Conservation (phyloP, 805 yeast species). For the Osmozyma mogii region DNA sequence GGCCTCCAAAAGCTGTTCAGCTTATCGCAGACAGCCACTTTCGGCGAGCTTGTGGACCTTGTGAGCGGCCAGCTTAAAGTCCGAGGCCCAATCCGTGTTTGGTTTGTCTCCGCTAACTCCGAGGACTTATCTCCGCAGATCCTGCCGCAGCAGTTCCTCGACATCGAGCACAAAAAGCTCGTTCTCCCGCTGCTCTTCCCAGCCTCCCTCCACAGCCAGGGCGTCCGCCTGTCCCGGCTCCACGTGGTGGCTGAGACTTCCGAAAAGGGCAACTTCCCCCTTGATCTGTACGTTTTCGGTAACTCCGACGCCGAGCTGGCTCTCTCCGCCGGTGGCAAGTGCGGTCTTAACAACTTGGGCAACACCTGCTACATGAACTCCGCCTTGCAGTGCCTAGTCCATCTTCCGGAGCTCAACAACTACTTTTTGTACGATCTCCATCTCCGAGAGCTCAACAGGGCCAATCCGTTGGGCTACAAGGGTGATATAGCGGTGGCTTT, state of each 20-base stretch:
- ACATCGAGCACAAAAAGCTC: slow-evolving; percentile 20
- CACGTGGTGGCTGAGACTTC: slow-evolving; percentile 23
- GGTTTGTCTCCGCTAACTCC: slow-evolving; percentile 26
- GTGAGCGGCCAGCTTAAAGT: slow-evolving; percentile 13
- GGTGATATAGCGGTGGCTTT: slow-evolving; percentile 79
- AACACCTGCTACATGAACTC: slow-evolving; percentile 95
- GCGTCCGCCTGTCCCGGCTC: slow-evolving; percentile 16
- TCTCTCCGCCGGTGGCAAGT: slow-evolving; percentile 31
- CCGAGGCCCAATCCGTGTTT: slow-evolving; percentile 20
- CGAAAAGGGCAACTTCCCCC: slow-evolving; percentile 16
- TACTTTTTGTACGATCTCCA: slow-evolving; percentile 63
- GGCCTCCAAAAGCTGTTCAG: slow-evolving; percentile 18
- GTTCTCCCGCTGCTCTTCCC: slow-evolving; percentile 18
- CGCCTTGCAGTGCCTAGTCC: slow-evolving; percentile 82
- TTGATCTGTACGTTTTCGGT: slow-evolving; percentile 14
- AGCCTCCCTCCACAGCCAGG: slow-evolving; percentile 22
- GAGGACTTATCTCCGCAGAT: slow-evolving; percentile 18
- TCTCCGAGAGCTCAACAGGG: slow-evolving; percentile 57
- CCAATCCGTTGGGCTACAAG: slow-evolving; percentile 78
- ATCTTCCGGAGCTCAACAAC: slow-evolving; percentile 72
- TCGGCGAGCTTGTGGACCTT: slow-evolving; percentile 23
- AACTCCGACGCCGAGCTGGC: slow-evolving; percentile 6
- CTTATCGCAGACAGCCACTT: slow-evolving; percentile 27
- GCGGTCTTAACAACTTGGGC: slow-evolving; percentile 70
- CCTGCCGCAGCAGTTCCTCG: slow-evolving; percentile 18